phyloP scores from a whole-genome alignment of 2,329 filamentous ascomycete genomes.

The Alternaria sp. region DNA sequence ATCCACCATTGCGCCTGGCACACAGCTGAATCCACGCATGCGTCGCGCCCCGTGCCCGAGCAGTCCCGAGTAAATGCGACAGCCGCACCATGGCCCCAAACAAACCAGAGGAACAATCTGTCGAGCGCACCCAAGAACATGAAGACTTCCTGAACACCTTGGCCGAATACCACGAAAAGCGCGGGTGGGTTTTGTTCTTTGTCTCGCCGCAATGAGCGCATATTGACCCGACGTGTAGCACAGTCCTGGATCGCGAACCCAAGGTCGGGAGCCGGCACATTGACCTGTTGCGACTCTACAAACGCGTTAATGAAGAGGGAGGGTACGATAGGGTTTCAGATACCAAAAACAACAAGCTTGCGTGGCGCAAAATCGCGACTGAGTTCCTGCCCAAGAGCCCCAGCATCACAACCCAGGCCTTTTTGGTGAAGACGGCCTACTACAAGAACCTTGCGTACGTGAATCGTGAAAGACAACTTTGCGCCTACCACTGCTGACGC shows the following conservation, averaged over 20 bases:
- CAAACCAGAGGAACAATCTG: conserved; percentile 52
- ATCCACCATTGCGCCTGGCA: conserved; percentile 32
- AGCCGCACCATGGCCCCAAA: conserved; percentile 54
- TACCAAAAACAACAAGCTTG: conserved; percentile 76
- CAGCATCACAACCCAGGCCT: conserved; percentile 83
- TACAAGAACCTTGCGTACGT: conserved; percentile 80
- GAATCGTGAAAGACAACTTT: neutral
- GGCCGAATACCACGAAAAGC: conserved; percentile 75
- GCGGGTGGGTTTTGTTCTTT: conserved; percentile 62
- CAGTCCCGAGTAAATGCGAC: conserved; percentile 40
- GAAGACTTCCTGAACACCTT: conserved; percentile 79
- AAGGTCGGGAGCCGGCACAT: conserved; percentile 79
- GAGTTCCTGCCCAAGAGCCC: conserved; percentile 74
- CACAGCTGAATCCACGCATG: conserved; percentile 27
- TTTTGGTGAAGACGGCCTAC: conserved; percentile 84
- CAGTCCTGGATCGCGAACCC: conserved; percentile 78
- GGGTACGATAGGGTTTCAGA: conserved; percentile 81
- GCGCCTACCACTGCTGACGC: conserved; percentile 7
- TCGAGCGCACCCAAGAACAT: conserved; percentile 68
- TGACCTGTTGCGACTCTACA: conserved; percentile 80
- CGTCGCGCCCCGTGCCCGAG: conserved; percentile 23
- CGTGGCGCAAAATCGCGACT: conserved; percentile 80
- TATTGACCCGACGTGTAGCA: conserved; percentile 55
- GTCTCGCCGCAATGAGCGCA: conserved; percentile 26
- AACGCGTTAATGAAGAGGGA: conserved; percentile 75